Conservation (phyloP, 495 filamentous ascomycete species). For the Aspergillus ellipticus region DNA sequence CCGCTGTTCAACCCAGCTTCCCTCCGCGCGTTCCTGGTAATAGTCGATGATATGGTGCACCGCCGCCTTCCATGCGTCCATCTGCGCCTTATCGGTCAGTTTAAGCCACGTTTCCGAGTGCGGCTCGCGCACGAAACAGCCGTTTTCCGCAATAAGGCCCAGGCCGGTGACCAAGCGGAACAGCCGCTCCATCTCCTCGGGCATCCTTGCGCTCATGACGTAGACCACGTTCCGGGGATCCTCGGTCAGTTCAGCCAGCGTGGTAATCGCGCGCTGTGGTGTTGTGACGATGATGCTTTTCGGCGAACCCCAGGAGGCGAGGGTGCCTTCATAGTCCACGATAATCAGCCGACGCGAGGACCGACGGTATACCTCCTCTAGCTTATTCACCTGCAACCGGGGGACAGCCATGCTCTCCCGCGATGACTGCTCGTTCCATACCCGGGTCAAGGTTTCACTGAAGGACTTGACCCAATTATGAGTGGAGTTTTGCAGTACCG, state of each 20-base stretch:
- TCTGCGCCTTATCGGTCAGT: conserved; percentile 64
- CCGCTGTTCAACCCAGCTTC: conserved; percentile 79
- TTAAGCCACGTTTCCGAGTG: conserved; percentile 66
- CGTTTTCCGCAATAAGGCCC: conserved; percentile 88
- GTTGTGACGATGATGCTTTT: conserved; percentile 76
- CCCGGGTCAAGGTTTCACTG: conserved; percentile 59
- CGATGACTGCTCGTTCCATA: conserved; percentile 76
- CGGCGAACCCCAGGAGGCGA: conserved; percentile 78
- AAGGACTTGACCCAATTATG: conserved; percentile 78
- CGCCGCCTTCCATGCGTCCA: conserved; percentile 69
- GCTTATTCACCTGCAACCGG: conserved; percentile 62
- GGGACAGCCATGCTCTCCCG: conserved; percentile 83
- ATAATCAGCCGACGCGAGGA: conserved; percentile 73
- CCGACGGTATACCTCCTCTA: conserved; percentile 61
- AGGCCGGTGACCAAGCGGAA: conserved; percentile 75
- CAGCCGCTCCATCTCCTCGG: conserved; percentile 80
- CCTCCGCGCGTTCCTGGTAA: conserved; percentile 82
- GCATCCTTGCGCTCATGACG: conserved; percentile 81
- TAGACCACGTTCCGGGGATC: conserved; percentile 84
- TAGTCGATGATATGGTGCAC: conserved; percentile 76
- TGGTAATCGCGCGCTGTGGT: conserved; percentile 76
- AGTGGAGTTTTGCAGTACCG: conserved; percentile 77
- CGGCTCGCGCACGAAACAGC: conserved; percentile 76
- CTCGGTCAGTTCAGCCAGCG: conserved; percentile 70
- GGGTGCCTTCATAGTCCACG: conserved; percentile 87